These are phyloP conservation scores for Suhomyces xylopsoci DNA, from an alignment of 805 yeast species.

Conservation along the genomic window DNA sequence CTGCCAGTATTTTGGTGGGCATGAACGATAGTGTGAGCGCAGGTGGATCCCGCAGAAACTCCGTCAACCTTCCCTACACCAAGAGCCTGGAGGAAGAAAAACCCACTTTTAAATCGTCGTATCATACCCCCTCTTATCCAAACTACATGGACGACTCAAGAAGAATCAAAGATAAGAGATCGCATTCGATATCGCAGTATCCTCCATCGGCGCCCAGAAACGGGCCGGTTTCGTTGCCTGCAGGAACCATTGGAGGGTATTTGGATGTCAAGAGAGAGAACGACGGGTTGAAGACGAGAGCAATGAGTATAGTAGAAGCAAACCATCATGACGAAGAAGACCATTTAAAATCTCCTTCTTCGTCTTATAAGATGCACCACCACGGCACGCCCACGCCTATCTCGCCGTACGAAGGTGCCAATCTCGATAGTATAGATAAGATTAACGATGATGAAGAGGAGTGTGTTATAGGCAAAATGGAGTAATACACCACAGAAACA, in stretches of 20 bases:
- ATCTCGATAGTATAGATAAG: background rate
- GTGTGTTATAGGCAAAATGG: conserved; percentile 6
- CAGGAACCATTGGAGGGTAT: conserved; percentile 27
- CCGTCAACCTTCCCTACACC: background rate
- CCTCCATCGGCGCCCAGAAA: conserved; percentile 35
- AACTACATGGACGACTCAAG: background rate
- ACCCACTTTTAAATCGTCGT: conserved; percentile 1
- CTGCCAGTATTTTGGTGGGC: conserved; percentile 72
- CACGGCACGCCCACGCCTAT: background rate
- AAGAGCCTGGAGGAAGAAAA: background rate
- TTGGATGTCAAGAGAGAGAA: conserved; percentile 19
- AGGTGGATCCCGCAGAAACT: conserved; percentile 5
- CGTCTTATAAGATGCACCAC: background rate
- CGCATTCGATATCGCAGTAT: conserved; percentile 43
- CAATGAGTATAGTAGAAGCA: conserved; percentile 11
- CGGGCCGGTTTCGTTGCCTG: conserved; percentile 7
- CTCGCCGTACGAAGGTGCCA: background rate
- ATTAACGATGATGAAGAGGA: conserved; percentile 4
- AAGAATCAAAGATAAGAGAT: conserved; percentile 20
- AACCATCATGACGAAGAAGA: conserved; percentile 2
- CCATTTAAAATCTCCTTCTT: conserved; percentile 14
- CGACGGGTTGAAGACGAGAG: conserved; percentile 1
- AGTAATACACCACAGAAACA: too few species aligned
- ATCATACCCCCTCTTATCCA: background rate
- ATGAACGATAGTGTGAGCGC: conserved; percentile 50